Evolutionary conservation across 1,284 basidiomycete genomes (phyloP), one percentile per base, ranked within the genome.

Genomic region (Heliocybe sulcata): DNA sequence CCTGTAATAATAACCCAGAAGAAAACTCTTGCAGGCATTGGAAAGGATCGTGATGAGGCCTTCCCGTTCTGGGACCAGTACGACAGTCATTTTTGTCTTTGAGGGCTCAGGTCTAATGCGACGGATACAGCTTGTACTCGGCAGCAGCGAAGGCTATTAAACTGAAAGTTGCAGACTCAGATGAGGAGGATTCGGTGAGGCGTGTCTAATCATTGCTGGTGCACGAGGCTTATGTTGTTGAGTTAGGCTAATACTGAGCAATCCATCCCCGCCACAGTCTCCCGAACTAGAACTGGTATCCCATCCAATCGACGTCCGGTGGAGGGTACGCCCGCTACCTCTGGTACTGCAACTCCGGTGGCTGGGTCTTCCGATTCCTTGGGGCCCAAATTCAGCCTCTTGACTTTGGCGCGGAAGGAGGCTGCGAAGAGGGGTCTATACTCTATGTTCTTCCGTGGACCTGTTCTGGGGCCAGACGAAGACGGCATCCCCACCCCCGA

Each of bases 61-160:
- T 93, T 94, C 66, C 91, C 92, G 50, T 97, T 96, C 80, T 97
- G 93, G 93, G 93, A 97, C 68, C 91, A 94, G 92, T 94, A 31
- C 29, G 63, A 68, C 87, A 80, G 51, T 55, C 47, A 54, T 31
- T 23, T 45, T 35, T 49, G 54, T 22, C 47, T 27, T 35, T 42
- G 3, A 50, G 49, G 4, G 16, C 26, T 51, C 50, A 55, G 38
- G 45, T 27, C 27, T 42, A 51, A 38, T 3, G 27, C 45, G 11
- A 42, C 50, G 31, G 26, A 55, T n/a, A 19, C 54, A 94, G 91
- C 65, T 72, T 94, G 52, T 94, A 90, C 66, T 74, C 82, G 14
- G 82, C 85, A 3, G 90, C 89, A 12, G 84, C 89, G 0, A 87
- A 85, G 58, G 81, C 85, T 45, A 92, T 93, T 56, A 82, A 85